A percentile compares a stretch with the other conserved stretches of the same genome.
Conservation (phyloP, 495 filamentous ascomycete species). For the Podospora fimiseda region DNA sequence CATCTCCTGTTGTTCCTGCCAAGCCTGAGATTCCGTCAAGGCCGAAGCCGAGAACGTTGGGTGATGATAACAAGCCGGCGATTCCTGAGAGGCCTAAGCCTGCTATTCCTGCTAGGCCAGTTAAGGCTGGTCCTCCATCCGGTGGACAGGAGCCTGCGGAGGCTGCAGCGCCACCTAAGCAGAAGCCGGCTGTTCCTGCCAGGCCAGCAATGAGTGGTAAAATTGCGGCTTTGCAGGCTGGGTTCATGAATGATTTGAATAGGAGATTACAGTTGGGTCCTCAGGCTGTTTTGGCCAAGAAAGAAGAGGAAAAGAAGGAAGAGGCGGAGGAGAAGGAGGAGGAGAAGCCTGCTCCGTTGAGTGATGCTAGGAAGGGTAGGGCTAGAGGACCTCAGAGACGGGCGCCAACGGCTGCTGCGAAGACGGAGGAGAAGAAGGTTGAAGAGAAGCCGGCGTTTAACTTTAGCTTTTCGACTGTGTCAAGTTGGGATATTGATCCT, state of each 20-base stretch:
- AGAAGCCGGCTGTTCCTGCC: constrained; percentile 74
- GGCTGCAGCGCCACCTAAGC: constrained; percentile 44
- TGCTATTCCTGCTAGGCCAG: constrained; percentile 64
- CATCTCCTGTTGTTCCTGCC: constrained; percentile 24
- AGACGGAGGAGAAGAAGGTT: constrained; percentile 16
- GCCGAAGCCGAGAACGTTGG: constrained; percentile 17
- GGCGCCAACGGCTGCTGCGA: constrained; percentile 39
- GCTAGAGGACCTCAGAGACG: constrained; percentile 82
- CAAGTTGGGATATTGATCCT: constrained; percentile 46
- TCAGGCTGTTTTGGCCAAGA: constrained; percentile 52
- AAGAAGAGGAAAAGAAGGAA: constrained; percentile 55
- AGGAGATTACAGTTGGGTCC: constrained; percentile 77
- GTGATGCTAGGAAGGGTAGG: constrained; percentile 81
- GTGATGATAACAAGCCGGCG: constrained; percentile 31
- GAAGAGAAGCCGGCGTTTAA: constrained; percentile 10
- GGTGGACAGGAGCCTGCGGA: constrained; percentile 32
- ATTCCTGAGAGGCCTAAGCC: constrained; percentile 66
- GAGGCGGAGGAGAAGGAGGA: constrained; percentile 51
- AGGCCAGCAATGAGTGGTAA: constrained; percentile 78
- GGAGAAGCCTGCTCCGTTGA: constrained; percentile 69
- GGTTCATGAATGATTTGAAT: constrained; percentile 87
- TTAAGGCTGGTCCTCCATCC: constrained; percentile 41
- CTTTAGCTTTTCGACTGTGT: constrained; percentile 34
- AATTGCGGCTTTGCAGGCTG: constrained; percentile 83
- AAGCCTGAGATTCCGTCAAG: constrained; percentile 21